Evolutionary conservation across 768 basidiomycete species (phyloP), one percentile per base, ranked within the genome.

Genomic region (Hebeloma cylindrosporum): DNA sequence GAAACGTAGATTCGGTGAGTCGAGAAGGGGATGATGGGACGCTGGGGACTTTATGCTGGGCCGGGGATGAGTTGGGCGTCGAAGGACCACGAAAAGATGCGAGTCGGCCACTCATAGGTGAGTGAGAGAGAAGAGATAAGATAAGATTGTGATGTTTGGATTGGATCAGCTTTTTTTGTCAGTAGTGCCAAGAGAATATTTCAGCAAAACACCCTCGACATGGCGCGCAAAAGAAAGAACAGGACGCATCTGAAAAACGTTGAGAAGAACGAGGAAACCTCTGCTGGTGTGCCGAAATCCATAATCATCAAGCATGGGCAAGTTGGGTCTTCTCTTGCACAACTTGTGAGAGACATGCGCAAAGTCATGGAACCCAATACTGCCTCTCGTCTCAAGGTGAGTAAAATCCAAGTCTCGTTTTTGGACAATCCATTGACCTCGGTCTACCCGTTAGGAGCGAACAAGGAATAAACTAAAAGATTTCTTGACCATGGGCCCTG

Each of bases 311-410:
- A 94, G 65, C 91, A 94, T 69, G 96, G 96, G 29, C 82, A 85
- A 45, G 93, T 98, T 22, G 95, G 96, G 14, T 73, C 78, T 37
- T 92, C 91, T 6, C 71, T 97, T 44, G 69, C 83, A 4, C 90
- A 93, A 60, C 85, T 99, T 27, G 94, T 97, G 14, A 79, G 89
- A 44, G 95, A 99, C 68, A 71, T 96, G 60, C 76, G 96, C 59
- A 89, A 90, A 66, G 90, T 96, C 48, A 91, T 99, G 90, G 96
- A 99, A 63, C 96, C 96, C 48, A 92, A 97, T 60, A 99, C 96
- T 10, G 96, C 95, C 14, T 85, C 84, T 51, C 78, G 96, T 38
- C 76, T 99, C n/a, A 83, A 72, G 68, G 94, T 95, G 50, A 52
- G 71, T 70, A 25, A 46, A 30, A 48, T 37, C 17, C 20, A 35